Conservation (phyloP, 163 green algal genomes). For the Chlorella variabilis region DNA sequence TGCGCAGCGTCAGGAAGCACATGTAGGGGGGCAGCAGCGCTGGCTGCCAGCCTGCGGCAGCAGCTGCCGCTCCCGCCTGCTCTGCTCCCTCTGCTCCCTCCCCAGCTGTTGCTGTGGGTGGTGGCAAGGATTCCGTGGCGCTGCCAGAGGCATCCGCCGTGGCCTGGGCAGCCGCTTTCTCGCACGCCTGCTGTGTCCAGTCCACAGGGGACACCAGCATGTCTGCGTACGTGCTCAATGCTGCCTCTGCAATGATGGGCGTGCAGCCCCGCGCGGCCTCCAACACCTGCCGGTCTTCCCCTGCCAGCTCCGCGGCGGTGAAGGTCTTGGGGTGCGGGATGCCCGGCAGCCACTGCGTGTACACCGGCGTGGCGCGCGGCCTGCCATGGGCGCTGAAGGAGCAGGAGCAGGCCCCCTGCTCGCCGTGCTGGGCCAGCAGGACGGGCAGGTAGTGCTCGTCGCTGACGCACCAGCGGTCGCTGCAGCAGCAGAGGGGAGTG, state of each 20-base stretch:
- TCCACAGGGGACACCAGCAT: neutral
- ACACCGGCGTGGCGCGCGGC: neutral
- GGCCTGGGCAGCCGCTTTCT: neutral
- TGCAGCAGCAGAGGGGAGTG: neutral
- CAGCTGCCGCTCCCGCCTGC: neutral
- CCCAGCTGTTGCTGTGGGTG: neutral
- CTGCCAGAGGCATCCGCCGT: too few relatives aligned
- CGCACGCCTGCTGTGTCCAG: constrained; percentile 9
- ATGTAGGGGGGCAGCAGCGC: constrained; percentile 18
- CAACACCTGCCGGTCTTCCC: neutral
- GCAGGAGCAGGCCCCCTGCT: constrained; percentile 26
- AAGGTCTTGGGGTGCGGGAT: constrained; percentile 11
- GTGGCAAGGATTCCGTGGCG: neutral
- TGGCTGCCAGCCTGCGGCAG: neutral
- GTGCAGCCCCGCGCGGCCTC: neutral
- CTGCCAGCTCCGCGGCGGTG: neutral
- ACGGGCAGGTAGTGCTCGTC: constrained; percentile 60
- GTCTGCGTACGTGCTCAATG: neutral
- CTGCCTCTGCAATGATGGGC: neutral
- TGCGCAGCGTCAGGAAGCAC: constrained; percentile 49
- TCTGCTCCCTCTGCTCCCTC: neutral
- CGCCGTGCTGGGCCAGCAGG: constrained; percentile 35
- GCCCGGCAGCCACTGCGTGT: neutral
- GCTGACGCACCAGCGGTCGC: constrained; percentile 45
- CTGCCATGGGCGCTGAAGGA: neutral